Percentiles rank a stretch among this genome's conserved stretches.
Evolutionary conservation across 78 protist species (phyloP).

Genomic region (Creolimax fragrantissima): DNA sequence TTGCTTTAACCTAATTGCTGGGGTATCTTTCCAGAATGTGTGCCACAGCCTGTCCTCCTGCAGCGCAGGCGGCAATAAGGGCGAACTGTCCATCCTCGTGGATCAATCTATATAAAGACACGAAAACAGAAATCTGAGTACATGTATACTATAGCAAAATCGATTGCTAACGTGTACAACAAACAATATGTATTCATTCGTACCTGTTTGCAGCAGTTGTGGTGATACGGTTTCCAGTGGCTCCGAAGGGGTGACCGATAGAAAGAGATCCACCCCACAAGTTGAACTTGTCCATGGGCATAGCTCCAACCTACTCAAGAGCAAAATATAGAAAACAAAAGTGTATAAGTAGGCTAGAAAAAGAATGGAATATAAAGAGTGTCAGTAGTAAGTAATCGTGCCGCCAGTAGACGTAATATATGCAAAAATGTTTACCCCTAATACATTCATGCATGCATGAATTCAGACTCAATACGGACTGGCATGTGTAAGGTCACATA

Average conservation of each 20-base stretch:
- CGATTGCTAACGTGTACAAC: background rate
- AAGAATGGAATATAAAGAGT: too few relatives aligned
- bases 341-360: too few relatives aligned
- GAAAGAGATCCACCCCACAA: slow-evolving; percentile 58
- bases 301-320: background rate
- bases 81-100: slow-evolving; percentile 14
- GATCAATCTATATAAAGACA: too few relatives aligned
- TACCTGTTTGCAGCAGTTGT: slow-evolving; percentile 30
- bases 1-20: background rate
- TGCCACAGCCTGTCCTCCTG: slow-evolving; percentile 47
- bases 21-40: slow-evolving; percentile 32
- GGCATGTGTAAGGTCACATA: too few relatives aligned
- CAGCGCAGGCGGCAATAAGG: slow-evolving; percentile 62
- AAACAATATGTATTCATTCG: too few relatives aligned
- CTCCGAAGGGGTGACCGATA: slow-evolving; percentile 61
- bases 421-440: too few relatives aligned
- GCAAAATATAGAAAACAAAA: too few relatives aligned
- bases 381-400: too few relatives aligned
- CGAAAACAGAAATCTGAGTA: too few relatives aligned
- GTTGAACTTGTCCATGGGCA: slow-evolving; percentile 39
- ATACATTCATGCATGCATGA: too few relatives aligned
- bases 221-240: slow-evolving; percentile 44
- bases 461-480: too few relatives aligned
- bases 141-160: background rate
- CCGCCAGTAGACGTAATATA: too few relatives aligned